phyloP scores from a whole-genome alignment of 805 yeast species.

The Sugiyamaella chiloensis region DNA sequence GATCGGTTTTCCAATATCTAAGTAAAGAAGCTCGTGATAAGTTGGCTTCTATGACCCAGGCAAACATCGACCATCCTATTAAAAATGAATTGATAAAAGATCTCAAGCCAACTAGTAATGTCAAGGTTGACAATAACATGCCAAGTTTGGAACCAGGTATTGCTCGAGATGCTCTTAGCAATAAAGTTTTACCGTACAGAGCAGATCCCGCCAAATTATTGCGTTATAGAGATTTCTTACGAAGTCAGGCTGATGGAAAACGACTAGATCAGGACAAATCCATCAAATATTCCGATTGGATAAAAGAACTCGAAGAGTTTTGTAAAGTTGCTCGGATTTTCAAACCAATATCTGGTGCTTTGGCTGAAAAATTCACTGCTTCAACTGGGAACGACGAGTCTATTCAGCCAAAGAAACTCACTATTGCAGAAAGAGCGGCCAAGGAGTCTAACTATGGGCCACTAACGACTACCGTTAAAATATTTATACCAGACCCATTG shows the following conservation, averaged over 20 bases:
- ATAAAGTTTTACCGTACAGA: constrained; percentile 22
- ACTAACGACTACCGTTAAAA: constrained; percentile 19
- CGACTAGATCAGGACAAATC: constrained; percentile 5
- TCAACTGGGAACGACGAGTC: constrained; percentile 13
- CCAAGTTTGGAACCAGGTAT: constrained; percentile 2
- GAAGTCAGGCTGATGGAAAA: constrained; percentile 15
- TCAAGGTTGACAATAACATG: not conserved
- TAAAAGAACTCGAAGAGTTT: constrained; percentile 26
- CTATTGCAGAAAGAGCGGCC: constrained; percentile 24
- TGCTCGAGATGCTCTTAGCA: constrained; percentile 23
- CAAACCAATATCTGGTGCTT: constrained; percentile 25
- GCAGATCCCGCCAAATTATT: constrained; percentile 21
- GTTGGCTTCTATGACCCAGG: not conserved
- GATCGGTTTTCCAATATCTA: constrained; percentile 27
- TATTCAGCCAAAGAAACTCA: not conserved
- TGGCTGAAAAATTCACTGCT: constrained; percentile 27
- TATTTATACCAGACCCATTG: constrained; percentile 25
- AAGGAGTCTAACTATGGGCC: constrained; percentile 24
- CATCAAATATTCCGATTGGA: constrained; percentile 3
- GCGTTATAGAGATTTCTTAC: constrained; percentile 25
- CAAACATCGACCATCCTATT: constrained; percentile 3
- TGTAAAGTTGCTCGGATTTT: constrained; percentile 26
- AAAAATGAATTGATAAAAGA: not conserved
- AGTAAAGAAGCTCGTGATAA: not conserved
- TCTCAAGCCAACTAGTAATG: not conserved